These are phyloP conservation scores for Holtermannia corniformis DNA, from an alignment of 768 basidiomycete genomes.

Conservation along the genomic window DNA sequence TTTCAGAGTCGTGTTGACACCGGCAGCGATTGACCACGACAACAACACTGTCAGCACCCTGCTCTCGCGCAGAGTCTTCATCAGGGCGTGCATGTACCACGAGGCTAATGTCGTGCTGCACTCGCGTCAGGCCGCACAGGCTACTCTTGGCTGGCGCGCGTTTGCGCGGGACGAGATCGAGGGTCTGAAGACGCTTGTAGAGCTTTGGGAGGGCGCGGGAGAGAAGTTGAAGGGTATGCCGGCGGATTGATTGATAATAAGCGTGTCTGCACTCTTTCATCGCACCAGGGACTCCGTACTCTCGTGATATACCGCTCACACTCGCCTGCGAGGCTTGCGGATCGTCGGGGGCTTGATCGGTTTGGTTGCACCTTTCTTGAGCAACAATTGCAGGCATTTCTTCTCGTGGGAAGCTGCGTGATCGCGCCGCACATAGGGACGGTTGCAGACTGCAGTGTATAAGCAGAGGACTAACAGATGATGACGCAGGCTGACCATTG, in stretches of 20 bases:
- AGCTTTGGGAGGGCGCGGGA: slow-evolving; percentile 65
- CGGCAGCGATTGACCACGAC: slow-evolving; percentile 64
- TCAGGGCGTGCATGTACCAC: slow-evolving; percentile 89
- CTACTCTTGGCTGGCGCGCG: slow-evolving; percentile 61
- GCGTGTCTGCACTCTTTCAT: no score
- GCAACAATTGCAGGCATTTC: background rate
- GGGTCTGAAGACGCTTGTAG: slow-evolving; percentile 54
- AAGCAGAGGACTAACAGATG: no score
- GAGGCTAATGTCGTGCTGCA: slow-evolving; percentile 87
- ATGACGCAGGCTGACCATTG: no score
- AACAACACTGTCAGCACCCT: slow-evolving; percentile 67
- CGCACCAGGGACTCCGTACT: no score
- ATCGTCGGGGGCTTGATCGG: background rate
- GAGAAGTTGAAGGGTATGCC: slow-evolving; percentile 74
- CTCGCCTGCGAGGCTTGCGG: background rate
- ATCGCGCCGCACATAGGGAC: background rate
- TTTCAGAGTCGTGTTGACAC: background rate
- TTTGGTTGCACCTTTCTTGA: background rate
- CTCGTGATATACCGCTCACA: background rate
- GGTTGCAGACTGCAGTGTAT: background rate
- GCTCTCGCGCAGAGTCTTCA: slow-evolving; percentile 71
- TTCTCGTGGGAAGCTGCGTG: background rate
- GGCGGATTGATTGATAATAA: slow-evolving; percentile 65
- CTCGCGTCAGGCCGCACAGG: slow-evolving; percentile 73
- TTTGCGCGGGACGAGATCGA: slow-evolving; percentile 67